Evolutionary conservation across 495 filamentous ascomycete genomes (phyloP), one percentile per base, ranked within the genome.

Genomic region (Immersiella caudata): DNA sequence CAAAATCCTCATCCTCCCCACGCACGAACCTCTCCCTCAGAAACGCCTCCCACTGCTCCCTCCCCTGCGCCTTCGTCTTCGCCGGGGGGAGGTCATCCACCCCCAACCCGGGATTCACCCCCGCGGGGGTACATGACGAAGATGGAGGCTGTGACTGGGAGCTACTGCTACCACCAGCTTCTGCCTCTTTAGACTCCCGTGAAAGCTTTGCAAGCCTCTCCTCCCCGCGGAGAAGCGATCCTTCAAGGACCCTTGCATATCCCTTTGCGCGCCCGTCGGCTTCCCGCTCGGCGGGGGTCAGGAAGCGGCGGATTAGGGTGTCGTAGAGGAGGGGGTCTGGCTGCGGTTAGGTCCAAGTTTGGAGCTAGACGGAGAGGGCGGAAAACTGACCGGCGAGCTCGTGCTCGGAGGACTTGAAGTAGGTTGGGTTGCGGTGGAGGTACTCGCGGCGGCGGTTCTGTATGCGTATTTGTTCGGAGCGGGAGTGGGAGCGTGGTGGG

Each of bases 241-340:
- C 85, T 72, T 93, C 88, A 0, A 94, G 82, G 3, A 88, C 79
- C 14, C 91, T 89, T 3, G 89, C 87, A 73, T 92, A 93, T 0
- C 92, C 91, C 73, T 91, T 91, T 2, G 78, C 80, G 16, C 85
- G 85, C 14, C 89, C 90, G 67, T 92, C 89, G 16, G 82, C 84
- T 75, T 93, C 89, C 61, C 91, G 84, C 79, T 96, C 92, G 16
- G 84, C 82, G 16, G 89, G 75, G 2, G 87, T 87, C 62, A 92
- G 91, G 76, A 93, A 94, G 67, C 89, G 89, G 54, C 91, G 88
- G 71, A 96, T 86, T 16, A 93, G 81, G 62, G 86, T 85, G 74
- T 94, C 91, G 79, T 96, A 93, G 52, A 93, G 84, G 24, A 94
- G 80, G 0, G 92, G 91, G 76, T 93, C 91, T 90, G 26, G 14